Base-by-base conservation (phyloP, 2,329 filamentous ascomycete species). In the Calonectria henricotiae region DNA sequence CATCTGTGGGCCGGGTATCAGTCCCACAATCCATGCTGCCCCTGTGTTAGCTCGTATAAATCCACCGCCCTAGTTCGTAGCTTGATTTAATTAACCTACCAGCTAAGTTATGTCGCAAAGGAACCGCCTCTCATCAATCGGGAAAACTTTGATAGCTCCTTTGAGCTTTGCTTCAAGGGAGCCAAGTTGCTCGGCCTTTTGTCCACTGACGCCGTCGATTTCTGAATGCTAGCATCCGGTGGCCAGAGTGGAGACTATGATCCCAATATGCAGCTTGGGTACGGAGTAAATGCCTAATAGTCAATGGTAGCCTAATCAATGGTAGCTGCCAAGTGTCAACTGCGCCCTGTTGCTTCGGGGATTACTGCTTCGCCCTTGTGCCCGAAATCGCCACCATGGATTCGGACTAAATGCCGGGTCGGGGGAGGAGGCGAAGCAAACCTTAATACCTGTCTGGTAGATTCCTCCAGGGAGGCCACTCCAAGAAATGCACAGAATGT, bases 31-130 rank as follows among this genome's bases (percentile, higher is more conserved):
- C 20, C 20, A 15, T 23, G 20, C 51, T n/a, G 25, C 30, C 51
- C 32, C 20, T 46, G 32, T 23, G n/a, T 11, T 15, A 35, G 12
- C 51, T 58, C 51, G 7, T 58, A 39, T 23, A 9, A 55, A 55
- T 12, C 47, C 47, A 37, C n/a, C 32, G 32, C 13, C 9, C 32
- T 58, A 37, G 51, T 23, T 27, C n/a, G 35, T 58, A 58, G 51
- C 51, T 58, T 58, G 51, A 37, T 58, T 58, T 58, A 37, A 58
- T 58, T 58, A 58, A 58, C 32, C 51, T 58, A 58, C 25, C 15
- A 4, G 9, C 5, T 58, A 23, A 4, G 9, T 2, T 39, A 23
- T 39, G 23, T 17, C 39, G 15, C 32, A 32, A 23, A 39, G 8
- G 13, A 23, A 39, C 7, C 51, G 25, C 2, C 51, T 39, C 51